Evolutionary conservation across 257 asterid species (phyloP), one percentile per base, ranked within the genome.

Genomic region (Plantago major): DNA sequence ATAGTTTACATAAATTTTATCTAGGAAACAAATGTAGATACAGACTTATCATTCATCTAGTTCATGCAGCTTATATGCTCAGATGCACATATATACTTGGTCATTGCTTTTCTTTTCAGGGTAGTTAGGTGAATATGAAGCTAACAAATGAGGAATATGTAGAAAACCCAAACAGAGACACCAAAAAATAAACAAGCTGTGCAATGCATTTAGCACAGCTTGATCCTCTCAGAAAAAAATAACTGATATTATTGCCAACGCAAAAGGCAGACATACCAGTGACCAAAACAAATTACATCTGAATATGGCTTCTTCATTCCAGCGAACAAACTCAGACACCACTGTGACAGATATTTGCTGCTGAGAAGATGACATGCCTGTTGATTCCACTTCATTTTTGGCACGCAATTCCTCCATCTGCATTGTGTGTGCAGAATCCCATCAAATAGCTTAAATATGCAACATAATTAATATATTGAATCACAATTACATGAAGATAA

Each of bases 301-400:
- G 47, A 95, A 78, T 53, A 89, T 73, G 66, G 99, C 97, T 82
- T 93, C 99, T 76, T 93, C 99, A 58, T 93, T 93, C 99, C 99
- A 93, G 47, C 95, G 94, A 59, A 87, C 96, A 73, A 89, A 89
- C 85, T 93, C 97, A 11, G 99, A 83, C 76, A 89, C 99, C 56
- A 78, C 95, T 38, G 99, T 83, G 66, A 93, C 95, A 19, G 97
- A 93, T 74, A 93, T 89, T 78, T 93, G 96, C 75, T 81, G 95
- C 82, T 74, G 89, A 49, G 88, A 81, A 60, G 96, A 89, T 74
- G 94, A 71, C 46, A 89, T 56, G 70, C 99, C 97, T 3, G 84
- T 65, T 58, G 96, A 79, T 76, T 89, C 97, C 76, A 76, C 89
- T 79, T 78, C 95, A 71, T 68, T 78, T 82, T 87, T 96, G 26